phyloP scores from a whole-genome alignment of 805 yeast genomes.

The Lachancea quebecensis region DNA sequence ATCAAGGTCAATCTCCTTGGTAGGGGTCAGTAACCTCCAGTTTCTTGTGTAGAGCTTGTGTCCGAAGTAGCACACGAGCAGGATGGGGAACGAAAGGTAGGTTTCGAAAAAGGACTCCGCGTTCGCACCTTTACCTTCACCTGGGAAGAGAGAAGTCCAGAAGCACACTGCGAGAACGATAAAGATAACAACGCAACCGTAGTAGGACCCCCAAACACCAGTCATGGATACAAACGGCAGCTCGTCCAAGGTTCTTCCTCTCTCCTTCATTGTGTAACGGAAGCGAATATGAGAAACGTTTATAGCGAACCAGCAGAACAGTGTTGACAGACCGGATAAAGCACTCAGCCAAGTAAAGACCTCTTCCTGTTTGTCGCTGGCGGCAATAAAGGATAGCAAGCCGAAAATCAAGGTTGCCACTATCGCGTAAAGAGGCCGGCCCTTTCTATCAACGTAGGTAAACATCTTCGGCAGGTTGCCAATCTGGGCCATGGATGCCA shows the following conservation, averaged over 20 bases:
- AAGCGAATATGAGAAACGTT: slow-evolving; percentile 45
- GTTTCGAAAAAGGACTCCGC: slow-evolving; percentile 56
- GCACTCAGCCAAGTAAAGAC: slow-evolving; percentile 54
- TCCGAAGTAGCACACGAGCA: slow-evolving; percentile 50
- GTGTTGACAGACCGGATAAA: slow-evolving; percentile 44
- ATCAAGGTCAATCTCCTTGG: slow-evolving; percentile 49
- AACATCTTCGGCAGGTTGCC: slow-evolving; percentile 55
- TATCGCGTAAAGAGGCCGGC: slow-evolving; percentile 72
- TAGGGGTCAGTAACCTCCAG: slow-evolving; percentile 32
- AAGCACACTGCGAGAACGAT: slow-evolving; percentile 63
- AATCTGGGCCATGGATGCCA: slow-evolving; percentile 60
- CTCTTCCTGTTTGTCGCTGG: slow-evolving; percentile 38
- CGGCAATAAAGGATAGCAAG: slow-evolving; percentile 49
- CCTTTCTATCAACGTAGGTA: slow-evolving; percentile 66
- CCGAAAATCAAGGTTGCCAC: slow-evolving; percentile 47
- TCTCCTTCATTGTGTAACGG: slow-evolving; percentile 47
- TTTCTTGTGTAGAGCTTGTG: slow-evolving; percentile 47
- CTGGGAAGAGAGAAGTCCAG: slow-evolving; percentile 71
- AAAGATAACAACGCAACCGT: slow-evolving; percentile 48
- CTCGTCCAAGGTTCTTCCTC: slow-evolving; percentile 55
- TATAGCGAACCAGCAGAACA: slow-evolving; percentile 51
- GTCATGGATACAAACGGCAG: slow-evolving; percentile 55
- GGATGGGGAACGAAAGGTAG: slow-evolving; percentile 61
- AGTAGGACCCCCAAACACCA: slow-evolving; percentile 56
- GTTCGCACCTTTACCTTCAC: slow-evolving; percentile 43